phyloP scores from a whole-genome alignment of 108 stramenopile genomes.

The Cyclotella baltica region DNA sequence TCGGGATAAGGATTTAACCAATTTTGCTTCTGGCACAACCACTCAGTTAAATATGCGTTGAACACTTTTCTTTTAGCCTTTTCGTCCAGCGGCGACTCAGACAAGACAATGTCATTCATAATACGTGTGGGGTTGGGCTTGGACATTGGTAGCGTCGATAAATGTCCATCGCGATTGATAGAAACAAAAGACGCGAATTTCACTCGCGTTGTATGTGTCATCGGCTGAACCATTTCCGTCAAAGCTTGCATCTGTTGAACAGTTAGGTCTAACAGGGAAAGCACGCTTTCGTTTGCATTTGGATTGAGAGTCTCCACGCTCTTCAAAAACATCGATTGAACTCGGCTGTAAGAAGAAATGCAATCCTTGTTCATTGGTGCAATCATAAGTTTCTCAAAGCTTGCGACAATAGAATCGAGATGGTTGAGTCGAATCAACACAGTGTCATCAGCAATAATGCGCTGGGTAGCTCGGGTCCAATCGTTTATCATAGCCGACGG shows the following conservation, averaged over 20 bases:
- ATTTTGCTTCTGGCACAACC: constrained; percentile 14
- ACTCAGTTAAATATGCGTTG: constrained; percentile 3
- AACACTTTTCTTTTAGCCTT: constrained; percentile 4
- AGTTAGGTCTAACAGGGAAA: constrained; percentile 5
- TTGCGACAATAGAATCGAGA: constrained; percentile 7
- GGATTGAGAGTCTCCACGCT: background rate
- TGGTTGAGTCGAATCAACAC: background rate
- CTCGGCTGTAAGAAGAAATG: constrained; percentile 32
- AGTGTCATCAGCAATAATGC: background rate
- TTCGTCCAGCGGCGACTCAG: background rate
- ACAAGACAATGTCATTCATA: background rate
- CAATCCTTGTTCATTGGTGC: constrained; percentile 2
- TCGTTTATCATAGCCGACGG: background rate
- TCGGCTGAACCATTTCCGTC: constrained; percentile 17
- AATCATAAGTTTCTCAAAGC: constrained; percentile 16
- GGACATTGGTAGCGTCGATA: background rate
- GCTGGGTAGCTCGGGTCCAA: background rate
- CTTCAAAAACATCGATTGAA: background rate
- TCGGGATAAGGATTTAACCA: constrained; percentile 34
- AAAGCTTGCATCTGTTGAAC: constrained; percentile 32
- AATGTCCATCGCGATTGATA: background rate
- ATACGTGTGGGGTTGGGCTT: background rate
- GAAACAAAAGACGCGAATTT: background rate
- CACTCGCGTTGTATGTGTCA: background rate
- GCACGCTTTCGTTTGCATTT: background rate